A percentile compares a stretch with the other conserved stretches of the same genome.
Evolutionary conservation across 2,329 filamentous ascomycete genomes (phyloP).

Genomic region (Elsinoe australis): DNA sequence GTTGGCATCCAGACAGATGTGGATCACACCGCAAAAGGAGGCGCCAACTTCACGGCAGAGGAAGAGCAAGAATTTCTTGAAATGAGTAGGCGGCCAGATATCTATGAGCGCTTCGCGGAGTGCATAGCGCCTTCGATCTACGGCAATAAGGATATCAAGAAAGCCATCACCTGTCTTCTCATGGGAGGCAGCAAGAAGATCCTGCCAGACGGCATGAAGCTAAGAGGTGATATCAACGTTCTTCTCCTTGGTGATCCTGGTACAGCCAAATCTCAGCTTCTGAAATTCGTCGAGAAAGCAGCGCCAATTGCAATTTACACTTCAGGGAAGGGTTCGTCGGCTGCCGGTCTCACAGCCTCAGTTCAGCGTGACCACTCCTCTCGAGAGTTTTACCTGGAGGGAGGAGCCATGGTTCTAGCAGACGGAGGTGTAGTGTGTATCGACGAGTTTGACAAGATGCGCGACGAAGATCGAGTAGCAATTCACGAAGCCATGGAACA

Average conservation of each 20-base stretch:
- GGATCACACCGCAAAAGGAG: constrained; percentile 78
- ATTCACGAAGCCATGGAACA: constrained; percentile 99
- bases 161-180: constrained; percentile 86
- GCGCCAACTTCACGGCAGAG: constrained; percentile 76
- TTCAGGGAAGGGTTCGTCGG: constrained; percentile 94
- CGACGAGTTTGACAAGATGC: constrained; percentile 99
- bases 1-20: constrained; percentile 87
- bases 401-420: constrained; percentile 95
- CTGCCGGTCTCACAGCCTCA: constrained; percentile 92
- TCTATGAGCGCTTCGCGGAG: constrained; percentile 83
- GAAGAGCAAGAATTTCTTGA: constrained; percentile 96
- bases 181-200: constrained; percentile 97
- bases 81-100: constrained; percentile 78
- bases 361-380: constrained; percentile 89
- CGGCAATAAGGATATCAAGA: constrained; percentile 93
- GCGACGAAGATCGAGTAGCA: constrained; percentile 92
- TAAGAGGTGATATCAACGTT: constrained; percentile 97
- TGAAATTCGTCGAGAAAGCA: constrained; percentile 96
- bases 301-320: constrained; percentile 98
- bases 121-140: constrained; percentile 98
- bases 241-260: constrained; percentile 92
- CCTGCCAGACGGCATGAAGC: constrained; percentile 91
- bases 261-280: constrained; percentile 92
- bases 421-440: constrained; percentile 97
- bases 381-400: constrained; percentile 94